Percentiles rank a stretch among this genome's conserved stretches.
Evolutionary conservation across 306 rosid genomes (phyloP).

Genomic region (Luffa acutangula): DNA sequence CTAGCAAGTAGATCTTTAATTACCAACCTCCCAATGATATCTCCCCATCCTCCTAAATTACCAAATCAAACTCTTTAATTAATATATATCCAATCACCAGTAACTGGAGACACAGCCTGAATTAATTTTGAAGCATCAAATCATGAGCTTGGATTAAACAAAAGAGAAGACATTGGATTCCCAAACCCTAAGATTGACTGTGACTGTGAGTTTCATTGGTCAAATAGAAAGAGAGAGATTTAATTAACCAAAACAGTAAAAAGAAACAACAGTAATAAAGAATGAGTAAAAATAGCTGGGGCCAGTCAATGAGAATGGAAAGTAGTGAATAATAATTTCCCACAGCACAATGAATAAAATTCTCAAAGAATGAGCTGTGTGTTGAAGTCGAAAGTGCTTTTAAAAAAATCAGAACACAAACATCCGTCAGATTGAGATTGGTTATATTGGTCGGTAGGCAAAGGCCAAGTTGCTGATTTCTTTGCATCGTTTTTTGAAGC

Average conservation of each 20-base stretch:
- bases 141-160: background rate
- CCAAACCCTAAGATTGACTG: background rate
- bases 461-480: background rate
- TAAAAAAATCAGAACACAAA: background rate
- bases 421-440: background rate
- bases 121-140: background rate
- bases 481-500: conserved; percentile 4
- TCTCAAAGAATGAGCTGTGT: background rate
- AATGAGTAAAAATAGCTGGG: background rate
- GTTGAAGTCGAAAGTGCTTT: background rate
- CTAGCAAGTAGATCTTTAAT: no score
- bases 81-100: no score
- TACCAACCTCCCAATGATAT: no score
- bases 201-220: background rate
- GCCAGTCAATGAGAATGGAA: background rate
- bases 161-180: background rate
- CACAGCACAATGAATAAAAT: background rate
- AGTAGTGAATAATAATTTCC: background rate
- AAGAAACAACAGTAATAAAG: background rate
- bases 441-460: conserved; percentile 1
- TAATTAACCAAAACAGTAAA: background rate
- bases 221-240: background rate
- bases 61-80: no score
- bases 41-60: no score
- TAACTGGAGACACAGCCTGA: no score